Conservation (phyloP, 164 flowering plant species). For the Dillenia suffruticosa region DNA sequence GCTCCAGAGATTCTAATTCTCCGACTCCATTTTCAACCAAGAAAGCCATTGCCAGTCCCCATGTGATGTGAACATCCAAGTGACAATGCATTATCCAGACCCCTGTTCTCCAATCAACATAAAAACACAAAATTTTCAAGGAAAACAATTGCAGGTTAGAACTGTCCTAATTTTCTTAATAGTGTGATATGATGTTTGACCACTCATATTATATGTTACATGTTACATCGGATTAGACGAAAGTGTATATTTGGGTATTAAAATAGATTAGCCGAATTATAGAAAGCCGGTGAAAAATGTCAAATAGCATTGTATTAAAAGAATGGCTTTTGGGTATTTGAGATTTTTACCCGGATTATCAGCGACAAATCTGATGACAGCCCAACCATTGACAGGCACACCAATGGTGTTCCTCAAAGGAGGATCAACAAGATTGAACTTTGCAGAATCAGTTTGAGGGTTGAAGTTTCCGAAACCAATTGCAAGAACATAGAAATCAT, state of each 20-base stretch:
- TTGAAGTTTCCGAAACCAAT: constrained; percentile 79
- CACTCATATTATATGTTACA: not conserved
- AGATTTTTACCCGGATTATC: constrained; percentile 68
- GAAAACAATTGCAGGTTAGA: not conserved
- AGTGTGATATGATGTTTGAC: too few relatives aligned
- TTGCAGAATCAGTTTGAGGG: constrained; percentile 43
- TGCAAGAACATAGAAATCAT: constrained; percentile 75
- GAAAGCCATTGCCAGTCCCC: constrained; percentile 85
- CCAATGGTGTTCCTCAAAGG: constrained; percentile 71
- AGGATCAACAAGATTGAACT: constrained; percentile 78
- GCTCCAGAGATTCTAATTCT: constrained; percentile 38
- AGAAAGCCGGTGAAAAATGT: too few relatives aligned
- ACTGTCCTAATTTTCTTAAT: not conserved
- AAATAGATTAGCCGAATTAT: too few relatives aligned
- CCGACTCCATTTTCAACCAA: constrained; percentile 69
- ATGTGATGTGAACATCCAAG: constrained; percentile 66
- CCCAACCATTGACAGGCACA: constrained; percentile 78
- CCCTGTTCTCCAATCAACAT: constrained; percentile 29
- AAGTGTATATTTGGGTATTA: too few relatives aligned
- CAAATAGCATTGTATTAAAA: too few relatives aligned
- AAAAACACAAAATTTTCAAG: not conserved
- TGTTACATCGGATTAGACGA: not conserved
- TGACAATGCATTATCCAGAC: constrained; percentile 90
- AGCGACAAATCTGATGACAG: constrained; percentile 78
- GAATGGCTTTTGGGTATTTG: too few relatives aligned